These are phyloP conservation scores for Plicaturopsis crispa DNA, from an alignment of 768 basidiomycete species.

Conservation along the genomic window DNA sequence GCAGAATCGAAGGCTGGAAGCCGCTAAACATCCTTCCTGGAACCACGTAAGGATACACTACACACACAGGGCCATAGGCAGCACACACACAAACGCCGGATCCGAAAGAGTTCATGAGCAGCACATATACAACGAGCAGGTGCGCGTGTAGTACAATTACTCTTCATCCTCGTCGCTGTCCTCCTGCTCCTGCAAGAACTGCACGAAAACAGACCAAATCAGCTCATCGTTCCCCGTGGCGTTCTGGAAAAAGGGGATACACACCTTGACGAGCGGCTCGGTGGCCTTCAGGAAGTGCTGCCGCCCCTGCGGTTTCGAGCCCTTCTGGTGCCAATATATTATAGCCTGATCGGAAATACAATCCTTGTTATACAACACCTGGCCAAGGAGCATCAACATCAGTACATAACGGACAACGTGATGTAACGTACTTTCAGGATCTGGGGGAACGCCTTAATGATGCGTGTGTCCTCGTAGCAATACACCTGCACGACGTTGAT, in stretches of 20 bases:
- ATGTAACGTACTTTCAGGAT: constrained; percentile 66
- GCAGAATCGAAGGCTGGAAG: no score
- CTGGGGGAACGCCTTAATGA: constrained; percentile 92
- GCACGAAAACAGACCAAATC: constrained; percentile 5
- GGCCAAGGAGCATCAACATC: constrained; percentile 2
- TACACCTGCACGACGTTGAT: constrained; percentile 95
- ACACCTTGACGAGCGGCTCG: constrained; percentile 82
- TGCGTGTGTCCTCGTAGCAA: constrained; percentile 93
- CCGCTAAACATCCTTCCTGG: no score
- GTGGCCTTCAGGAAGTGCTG: constrained; percentile 92
- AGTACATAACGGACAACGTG: not conserved
- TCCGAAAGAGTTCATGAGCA: no score
- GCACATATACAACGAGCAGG: no score
- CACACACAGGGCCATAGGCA: no score
- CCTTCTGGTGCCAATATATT: constrained; percentile 97
- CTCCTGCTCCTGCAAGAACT: constrained; percentile 91
- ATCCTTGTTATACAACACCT: constrained; percentile 95
- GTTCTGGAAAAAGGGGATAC: constrained; percentile 7
- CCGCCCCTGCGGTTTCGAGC: constrained; percentile 89
- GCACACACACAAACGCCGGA: no score
- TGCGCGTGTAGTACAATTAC: constrained; percentile 29
- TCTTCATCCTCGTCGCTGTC: constrained; percentile 67
- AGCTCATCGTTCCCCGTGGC: constrained; percentile 1
- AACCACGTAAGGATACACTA: no score
- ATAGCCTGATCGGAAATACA: constrained; percentile 95